Base-by-base conservation (phyloP, 1,139 yeast species). In the Geotrichum aggregatum region DNA sequence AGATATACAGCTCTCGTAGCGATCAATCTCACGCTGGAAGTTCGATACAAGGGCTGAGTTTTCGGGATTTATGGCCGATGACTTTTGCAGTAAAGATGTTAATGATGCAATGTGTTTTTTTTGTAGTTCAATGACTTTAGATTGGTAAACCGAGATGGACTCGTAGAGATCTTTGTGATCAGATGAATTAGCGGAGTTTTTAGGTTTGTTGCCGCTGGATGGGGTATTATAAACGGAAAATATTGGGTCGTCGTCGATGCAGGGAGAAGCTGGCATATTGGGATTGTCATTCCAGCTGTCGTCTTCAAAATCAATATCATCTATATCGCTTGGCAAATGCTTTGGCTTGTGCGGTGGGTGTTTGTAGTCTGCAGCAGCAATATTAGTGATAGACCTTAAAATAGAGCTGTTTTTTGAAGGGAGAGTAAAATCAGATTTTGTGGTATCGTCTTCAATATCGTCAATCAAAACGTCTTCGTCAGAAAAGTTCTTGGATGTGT, bases 371-470 rank as follows among this genome's bases (percentile, higher is more conserved):
- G 8, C 19, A 34, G 36, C 16, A 28, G 31, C 13, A 14, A 46
- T 26, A 21, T 50, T 50, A n/a, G 53, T 50, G n/a, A 50, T 50
- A 11, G 53, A 50, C 41, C 19, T 40, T 16, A 50, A 13, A 4
- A 46, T 44, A 22, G 19, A n/a, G 16, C 26, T 44, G 22, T 33
- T 16, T 16, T n/a, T n/a, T 16, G 16, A 13, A 3, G 26, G 21
- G 26, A 10, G 16, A 1, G 14, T 31, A 5, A 16, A 6, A 14
- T 34, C 28, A 16, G 34, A 43, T 13, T n/a, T 36, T 8, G 44
- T 31, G 6, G n/a, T 22, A 3, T 42, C 41, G 7, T 40, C 50
- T 7, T 41, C 36, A n/a, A 42, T 7, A 2, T 41, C 42, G 33
- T 42, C 47, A n/a, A 34, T 18, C 18, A 48, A 42, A 21, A 31